Percentiles rank a stretch among this genome's conserved stretches.
These are phyloP conservation scores for Aspergillus egyptiacus DNA, from an alignment of 495 filamentous ascomycete genomes.

Conservation along the genomic window DNA sequence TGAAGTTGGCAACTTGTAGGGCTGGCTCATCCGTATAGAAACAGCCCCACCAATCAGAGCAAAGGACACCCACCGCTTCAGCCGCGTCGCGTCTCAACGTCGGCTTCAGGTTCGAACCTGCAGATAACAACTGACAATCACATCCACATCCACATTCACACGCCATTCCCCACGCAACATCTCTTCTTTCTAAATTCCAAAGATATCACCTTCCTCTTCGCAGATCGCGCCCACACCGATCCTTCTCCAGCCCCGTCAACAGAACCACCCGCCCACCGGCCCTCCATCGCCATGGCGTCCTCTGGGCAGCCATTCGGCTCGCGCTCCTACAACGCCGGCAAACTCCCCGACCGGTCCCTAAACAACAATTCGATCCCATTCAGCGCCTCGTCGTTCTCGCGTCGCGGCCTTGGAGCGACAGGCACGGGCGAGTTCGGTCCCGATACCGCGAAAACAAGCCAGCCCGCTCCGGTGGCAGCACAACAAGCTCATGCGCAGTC, in stretches of 20 bases:
- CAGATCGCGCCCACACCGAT: neutral
- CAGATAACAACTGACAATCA: neutral
- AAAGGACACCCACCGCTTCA: conserved; percentile 11
- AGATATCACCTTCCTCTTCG: too few species aligned
- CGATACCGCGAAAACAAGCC: conserved; percentile 27
- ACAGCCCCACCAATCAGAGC: conserved; percentile 6
- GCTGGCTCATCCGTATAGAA: too few species aligned
- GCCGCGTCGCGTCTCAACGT: conserved; percentile 13
- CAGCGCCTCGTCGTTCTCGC: conserved; percentile 43
- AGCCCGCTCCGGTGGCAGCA: conserved; percentile 25
- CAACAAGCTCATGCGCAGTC: conserved; percentile 29
- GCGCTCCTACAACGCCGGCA: conserved; percentile 42
- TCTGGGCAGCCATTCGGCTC: conserved; percentile 45
- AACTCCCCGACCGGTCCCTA: conserved; percentile 45
- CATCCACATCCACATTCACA: neutral
- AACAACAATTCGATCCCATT: conserved; percentile 41
- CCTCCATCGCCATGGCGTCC: conserved; percentile 28
- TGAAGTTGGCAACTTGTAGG: too few species aligned
- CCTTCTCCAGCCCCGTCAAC: neutral
- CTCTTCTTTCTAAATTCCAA: neutral
- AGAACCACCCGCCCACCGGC: neutral
- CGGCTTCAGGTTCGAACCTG: neutral
- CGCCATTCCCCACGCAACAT: neutral
- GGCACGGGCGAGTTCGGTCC: conserved; percentile 26
- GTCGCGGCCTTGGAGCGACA: conserved; percentile 25